Conservation (phyloP, 2,329 filamentous ascomycete genomes). For the Curvularia hawaiiensis region DNA sequence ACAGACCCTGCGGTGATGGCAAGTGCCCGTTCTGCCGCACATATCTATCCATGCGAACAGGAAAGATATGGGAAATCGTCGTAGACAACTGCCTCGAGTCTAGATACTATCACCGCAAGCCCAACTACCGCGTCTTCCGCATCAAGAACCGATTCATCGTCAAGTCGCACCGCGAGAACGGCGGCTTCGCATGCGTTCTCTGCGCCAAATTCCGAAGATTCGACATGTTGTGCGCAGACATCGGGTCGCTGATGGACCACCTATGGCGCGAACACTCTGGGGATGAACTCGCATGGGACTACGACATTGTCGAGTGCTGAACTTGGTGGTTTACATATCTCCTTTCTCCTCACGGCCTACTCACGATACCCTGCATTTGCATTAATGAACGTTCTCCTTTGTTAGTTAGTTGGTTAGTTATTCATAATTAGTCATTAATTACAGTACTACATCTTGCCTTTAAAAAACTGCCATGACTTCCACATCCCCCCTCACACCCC, state of each 20-base stretch:
- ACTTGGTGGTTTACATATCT: not conserved
- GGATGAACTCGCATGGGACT: slow-evolving; percentile 35
- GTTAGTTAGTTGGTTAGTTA: not conserved
- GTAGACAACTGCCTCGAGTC: slow-evolving; percentile 13
- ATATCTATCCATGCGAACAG: slow-evolving; percentile 24
- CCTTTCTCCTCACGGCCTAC: not conserved
- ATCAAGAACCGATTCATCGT: slow-evolving; percentile 39
- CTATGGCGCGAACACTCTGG: slow-evolving; percentile 40
- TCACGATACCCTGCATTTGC: slow-evolving; percentile 1
- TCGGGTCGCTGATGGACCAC: slow-evolving; percentile 39
- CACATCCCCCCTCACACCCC: slow-evolving; percentile 13
- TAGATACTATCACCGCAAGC: slow-evolving; percentile 2
- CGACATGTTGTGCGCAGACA: slow-evolving; percentile 36
- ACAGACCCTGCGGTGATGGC: slow-evolving; percentile 28
- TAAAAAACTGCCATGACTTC: slow-evolving; percentile 24
- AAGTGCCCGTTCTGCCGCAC: slow-evolving; percentile 38
- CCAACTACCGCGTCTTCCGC: slow-evolving; percentile 26
- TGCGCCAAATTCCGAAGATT: slow-evolving; percentile 31
- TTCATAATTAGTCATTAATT: not conserved
- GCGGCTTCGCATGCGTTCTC: slow-evolving; percentile 39
- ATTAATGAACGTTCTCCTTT: not conserved
- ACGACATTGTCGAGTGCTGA: slow-evolving; percentile 31
- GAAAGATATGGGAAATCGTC: slow-evolving; percentile 41
- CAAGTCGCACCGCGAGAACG: slow-evolving; percentile 36
- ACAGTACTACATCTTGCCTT: not conserved